These are phyloP conservation scores for Russula ochroleuca DNA, from an alignment of 768 basidiomycete species.

Conservation along the genomic window DNA sequence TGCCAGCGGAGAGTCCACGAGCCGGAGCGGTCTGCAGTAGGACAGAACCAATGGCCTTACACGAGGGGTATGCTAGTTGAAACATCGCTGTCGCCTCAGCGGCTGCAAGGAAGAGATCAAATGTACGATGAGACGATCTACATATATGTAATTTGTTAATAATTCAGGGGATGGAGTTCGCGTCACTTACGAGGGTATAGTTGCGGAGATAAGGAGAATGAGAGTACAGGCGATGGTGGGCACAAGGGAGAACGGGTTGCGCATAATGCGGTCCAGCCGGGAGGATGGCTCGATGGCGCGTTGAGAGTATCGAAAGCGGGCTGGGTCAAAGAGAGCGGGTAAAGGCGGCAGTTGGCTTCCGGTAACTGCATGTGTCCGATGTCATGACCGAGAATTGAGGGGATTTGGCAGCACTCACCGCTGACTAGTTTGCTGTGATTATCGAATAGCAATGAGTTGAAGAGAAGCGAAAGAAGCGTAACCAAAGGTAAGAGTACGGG, in stretches of 20 bases:
- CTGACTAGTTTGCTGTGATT: constrained; percentile 64
- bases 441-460: constrained; percentile 53
- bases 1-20: constrained; percentile 51
- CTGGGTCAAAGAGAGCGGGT: constrained; percentile 44
- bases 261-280: constrained; percentile 34
- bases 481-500: constrained; percentile 54
- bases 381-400: not conserved
- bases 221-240: constrained; percentile 55
- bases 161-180: not conserved
- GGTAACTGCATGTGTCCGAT: constrained; percentile 41
- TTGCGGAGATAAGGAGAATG: constrained; percentile 50
- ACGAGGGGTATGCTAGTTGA: constrained; percentile 79
- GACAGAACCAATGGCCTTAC: constrained; percentile 76
- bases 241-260: constrained; percentile 71
- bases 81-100: constrained; percentile 75
- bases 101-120: constrained; percentile 84
- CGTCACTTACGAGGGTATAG: constrained; percentile 48
- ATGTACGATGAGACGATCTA: constrained; percentile 55
- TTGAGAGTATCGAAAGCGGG: constrained; percentile 38
- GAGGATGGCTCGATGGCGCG: constrained; percentile 21
- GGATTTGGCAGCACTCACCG: constrained; percentile 42
- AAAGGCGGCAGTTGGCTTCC: constrained; percentile 59
- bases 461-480: constrained; percentile 53
- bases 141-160: not conserved
- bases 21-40: constrained; percentile 86